phyloP scores from a whole-genome alignment of 805 yeast genomes.

The Kodamaea neixiangensis region DNA sequence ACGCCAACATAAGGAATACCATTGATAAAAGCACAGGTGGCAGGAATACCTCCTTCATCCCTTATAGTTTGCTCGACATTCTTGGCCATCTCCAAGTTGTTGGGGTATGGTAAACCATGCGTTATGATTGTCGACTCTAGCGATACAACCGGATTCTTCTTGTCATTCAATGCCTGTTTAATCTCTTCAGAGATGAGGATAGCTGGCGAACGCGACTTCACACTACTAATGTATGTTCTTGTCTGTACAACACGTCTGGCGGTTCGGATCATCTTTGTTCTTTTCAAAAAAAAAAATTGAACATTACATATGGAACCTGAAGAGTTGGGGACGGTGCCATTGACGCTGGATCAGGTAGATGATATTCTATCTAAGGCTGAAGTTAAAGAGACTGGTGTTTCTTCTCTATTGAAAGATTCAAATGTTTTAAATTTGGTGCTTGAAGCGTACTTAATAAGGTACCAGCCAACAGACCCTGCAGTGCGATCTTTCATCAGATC shows the following conservation, averaged over 20 bases:
- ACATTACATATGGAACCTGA: not conserved
- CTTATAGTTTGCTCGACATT: constrained; percentile 66
- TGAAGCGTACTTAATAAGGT: not conserved
- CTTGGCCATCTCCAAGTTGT: constrained; percentile 70
- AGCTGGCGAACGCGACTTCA: not conserved
- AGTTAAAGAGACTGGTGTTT: not conserved
- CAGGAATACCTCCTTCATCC: constrained; percentile 70
- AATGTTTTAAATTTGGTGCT: not conserved
- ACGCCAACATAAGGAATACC: constrained; percentile 78
- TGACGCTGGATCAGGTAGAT: not conserved
- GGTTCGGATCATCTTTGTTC: not conserved
- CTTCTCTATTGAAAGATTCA: not conserved
- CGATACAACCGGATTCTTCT: constrained; percentile 70
- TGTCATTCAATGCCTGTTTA: constrained; percentile 55
- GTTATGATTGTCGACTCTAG: constrained; percentile 86
- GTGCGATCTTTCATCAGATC: not conserved
- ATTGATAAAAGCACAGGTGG: constrained; percentile 75
- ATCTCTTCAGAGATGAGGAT: constrained; percentile 46
- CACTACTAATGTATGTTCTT: not conserved
- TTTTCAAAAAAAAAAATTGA: not conserved
- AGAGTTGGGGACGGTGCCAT: not conserved
- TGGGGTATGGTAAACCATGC: constrained; percentile 86
- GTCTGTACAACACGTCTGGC: not conserved
- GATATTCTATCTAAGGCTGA: not conserved
- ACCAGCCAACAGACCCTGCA: not conserved